A percentile compares a stretch with the other conserved stretches of the same genome.
These are phyloP conservation scores for Bipolaris gigantea DNA, from an alignment of 2,329 filamentous ascomycete species.

Conservation along the genomic window DNA sequence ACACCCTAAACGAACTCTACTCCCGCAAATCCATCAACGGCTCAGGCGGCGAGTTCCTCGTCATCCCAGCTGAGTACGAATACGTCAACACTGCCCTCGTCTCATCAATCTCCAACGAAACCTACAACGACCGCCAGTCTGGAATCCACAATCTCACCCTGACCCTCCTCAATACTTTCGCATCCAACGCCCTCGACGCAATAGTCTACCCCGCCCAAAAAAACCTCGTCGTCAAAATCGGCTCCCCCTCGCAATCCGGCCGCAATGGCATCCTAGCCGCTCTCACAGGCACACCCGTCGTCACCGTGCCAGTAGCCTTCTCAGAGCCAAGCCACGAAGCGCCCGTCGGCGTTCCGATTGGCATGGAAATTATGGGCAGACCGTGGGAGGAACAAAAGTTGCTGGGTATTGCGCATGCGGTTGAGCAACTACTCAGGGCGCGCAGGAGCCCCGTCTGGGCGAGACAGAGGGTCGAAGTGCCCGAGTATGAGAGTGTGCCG, in stretches of 20 bases:
- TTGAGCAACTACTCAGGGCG: conserved; percentile 53
- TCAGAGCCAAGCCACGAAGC: conserved; percentile 54
- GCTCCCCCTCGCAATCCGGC: conserved; percentile 59
- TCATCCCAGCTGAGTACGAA: conserved; percentile 61
- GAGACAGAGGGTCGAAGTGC: conserved; percentile 44
- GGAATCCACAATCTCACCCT: conserved; percentile 58
- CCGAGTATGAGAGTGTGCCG: conserved; percentile 50
- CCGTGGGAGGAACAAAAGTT: conserved; percentile 60
- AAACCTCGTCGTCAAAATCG: conserved; percentile 63
- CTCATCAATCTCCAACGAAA: conserved; percentile 56
- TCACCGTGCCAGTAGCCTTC: conserved; percentile 59
- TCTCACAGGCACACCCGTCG: conserved; percentile 56
- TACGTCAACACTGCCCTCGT: conserved; percentile 55
- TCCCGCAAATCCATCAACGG: conserved; percentile 37
- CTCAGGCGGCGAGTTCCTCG: conserved; percentile 55
- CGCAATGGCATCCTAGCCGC: conserved; percentile 62
- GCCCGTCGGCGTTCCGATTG: conserved; percentile 62
- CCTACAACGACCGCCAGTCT: conserved; percentile 53
- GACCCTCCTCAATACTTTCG: conserved; percentile 56
- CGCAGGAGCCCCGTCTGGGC: conserved; percentile 54
- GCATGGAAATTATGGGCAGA: conserved; percentile 64
- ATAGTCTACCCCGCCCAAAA: conserved; percentile 67
- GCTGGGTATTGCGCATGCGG: conserved; percentile 56
- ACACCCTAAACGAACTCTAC: conserved; percentile 55
- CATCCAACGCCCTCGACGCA: conserved; percentile 55